phyloP scores from a whole-genome alignment of 2,329 filamentous ascomycete genomes.

The Plenodomus biglobosus region DNA sequence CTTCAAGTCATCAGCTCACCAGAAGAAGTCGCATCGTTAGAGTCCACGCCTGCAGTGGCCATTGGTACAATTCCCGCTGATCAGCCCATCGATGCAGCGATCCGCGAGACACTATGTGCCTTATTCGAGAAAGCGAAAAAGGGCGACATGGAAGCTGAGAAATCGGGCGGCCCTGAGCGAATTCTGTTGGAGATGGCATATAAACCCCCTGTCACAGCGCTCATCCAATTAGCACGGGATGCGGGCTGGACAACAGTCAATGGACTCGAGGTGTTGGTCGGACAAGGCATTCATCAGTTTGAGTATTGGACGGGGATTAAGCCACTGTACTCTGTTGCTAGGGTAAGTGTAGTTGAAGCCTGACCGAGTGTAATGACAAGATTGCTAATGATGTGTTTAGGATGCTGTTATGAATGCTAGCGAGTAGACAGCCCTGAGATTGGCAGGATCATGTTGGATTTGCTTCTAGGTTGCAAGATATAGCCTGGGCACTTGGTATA shows the following conservation, averaged over 20 bases:
- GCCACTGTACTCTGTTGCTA: conserved; percentile 70
- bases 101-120: conserved; percentile 65
- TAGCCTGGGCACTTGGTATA: too few species aligned
- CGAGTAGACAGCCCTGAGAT: too few species aligned
- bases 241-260: conserved; percentile 81
- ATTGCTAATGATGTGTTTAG: conserved; percentile 9
- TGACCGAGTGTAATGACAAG: not conserved
- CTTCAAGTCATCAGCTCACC: conserved; percentile 58
- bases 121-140: conserved; percentile 50
- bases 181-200: conserved; percentile 95
- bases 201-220: conserved; percentile 77
- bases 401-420: conserved; percentile 21
- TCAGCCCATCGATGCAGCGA: conserved; percentile 71
- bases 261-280: conserved; percentile 84
- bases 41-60: conserved; percentile 66
- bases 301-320: conserved; percentile 81
- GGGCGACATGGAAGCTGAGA: conserved; percentile 34
- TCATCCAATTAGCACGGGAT: conserved; percentile 81
- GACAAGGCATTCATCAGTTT: conserved; percentile 85
- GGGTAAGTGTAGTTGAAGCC: conserved; percentile 48
- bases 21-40: conserved; percentile 49
- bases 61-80: conserved; percentile 92
- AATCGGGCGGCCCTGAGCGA: conserved; percentile 3
- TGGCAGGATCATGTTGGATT: too few species aligned
- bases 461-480: too few species aligned